Percentiles rank a stretch among this genome's conserved stretches.
These are phyloP conservation scores for Stereum hirsutum DNA, from an alignment of 1,284 basidiomycete genomes.

Conservation along the genomic window DNA sequence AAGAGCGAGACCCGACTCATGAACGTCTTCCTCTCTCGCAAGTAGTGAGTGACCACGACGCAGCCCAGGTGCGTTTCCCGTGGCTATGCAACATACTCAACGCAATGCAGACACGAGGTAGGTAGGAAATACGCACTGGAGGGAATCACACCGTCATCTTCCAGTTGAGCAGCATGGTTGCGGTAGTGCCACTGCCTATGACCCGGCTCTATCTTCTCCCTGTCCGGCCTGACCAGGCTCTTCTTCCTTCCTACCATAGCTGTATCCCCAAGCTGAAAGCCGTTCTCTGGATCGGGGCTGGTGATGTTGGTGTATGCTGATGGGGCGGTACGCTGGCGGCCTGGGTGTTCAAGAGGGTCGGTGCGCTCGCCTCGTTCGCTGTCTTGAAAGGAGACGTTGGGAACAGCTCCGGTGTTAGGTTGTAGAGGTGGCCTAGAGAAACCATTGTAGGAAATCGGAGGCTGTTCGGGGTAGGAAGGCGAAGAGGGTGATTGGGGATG, in stretches of 20 bases:
- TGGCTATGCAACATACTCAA: conserved; percentile 36
- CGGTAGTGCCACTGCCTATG: conserved; percentile 97
- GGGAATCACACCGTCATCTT: conserved; percentile 62
- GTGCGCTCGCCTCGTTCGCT: conserved; percentile 59
- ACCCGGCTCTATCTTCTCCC: conserved; percentile 93
- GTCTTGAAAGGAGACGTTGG: conserved; percentile 59
- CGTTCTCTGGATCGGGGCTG: conserved; percentile 33
- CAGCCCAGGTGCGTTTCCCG: conserved; percentile 74
- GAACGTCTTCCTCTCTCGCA: conserved; percentile 78
- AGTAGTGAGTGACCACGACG: conserved; percentile 84
- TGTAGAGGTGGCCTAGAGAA: conserved; percentile 12
- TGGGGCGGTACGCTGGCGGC: conserved; percentile 30
- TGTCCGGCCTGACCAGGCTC: conserved; percentile 88
- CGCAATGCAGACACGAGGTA: not conserved
- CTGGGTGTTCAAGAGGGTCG: conserved; percentile 40
- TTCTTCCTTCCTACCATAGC: conserved; percentile 67
- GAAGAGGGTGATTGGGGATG: conserved; percentile 16
- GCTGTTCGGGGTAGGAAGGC: conserved; percentile 23
- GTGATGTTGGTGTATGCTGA: conserved; percentile 47
- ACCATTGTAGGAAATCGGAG: conserved; percentile 16
- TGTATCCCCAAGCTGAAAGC: conserved; percentile 28
- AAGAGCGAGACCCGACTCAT: conserved; percentile 80
- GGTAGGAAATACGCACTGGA: conserved; percentile 50
- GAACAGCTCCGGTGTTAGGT: conserved; percentile 21
- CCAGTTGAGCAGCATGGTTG: conserved; percentile 78